Conservation (phyloP, 2,329 filamentous ascomycete genomes). For the Gnomoniopsis sp. region DNA sequence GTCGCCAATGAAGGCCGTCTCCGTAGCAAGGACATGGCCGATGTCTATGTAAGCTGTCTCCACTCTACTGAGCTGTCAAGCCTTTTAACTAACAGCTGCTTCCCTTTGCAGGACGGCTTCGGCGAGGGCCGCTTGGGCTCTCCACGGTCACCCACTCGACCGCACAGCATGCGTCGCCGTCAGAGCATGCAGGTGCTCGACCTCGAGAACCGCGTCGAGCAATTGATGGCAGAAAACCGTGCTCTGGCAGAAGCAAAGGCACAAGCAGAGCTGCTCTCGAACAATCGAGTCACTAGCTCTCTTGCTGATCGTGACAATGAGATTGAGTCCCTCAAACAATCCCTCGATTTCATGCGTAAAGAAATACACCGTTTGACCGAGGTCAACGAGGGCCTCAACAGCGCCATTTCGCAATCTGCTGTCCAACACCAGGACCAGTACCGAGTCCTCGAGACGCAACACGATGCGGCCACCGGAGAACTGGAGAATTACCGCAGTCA, state of each 20-base stretch:
- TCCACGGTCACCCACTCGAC: constrained; percentile 87
- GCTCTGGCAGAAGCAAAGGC: constrained; percentile 69
- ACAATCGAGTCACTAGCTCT: constrained; percentile 64
- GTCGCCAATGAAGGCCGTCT: constrained; percentile 84
- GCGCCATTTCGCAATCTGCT: constrained; percentile 73
- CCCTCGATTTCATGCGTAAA: constrained; percentile 74
- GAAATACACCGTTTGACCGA: constrained; percentile 79
- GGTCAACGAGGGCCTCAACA: constrained; percentile 75
- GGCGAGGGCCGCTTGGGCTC: constrained; percentile 84
- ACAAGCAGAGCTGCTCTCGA: constrained; percentile 63
- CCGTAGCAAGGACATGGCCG: constrained; percentile 81
- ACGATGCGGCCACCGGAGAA: constrained; percentile 63
- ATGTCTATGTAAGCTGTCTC: constrained; percentile 78
- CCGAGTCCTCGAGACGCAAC: constrained; percentile 62
- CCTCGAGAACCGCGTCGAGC: constrained; percentile 80
- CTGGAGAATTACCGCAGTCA: constrained; percentile 65
- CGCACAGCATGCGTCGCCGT: constrained; percentile 91
- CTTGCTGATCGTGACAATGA: constrained; percentile 82
- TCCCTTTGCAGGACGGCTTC: constrained; percentile 71
- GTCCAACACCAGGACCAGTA: constrained; percentile 73
- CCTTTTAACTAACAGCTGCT: constrained; percentile 17
- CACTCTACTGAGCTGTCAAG: constrained; percentile 15
- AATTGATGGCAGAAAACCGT: constrained; percentile 81
- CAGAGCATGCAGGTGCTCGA: constrained; percentile 98
- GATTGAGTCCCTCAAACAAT: constrained; percentile 76